phyloP scores from a whole-genome alignment of 108 stramenopile species.

The Cyclotella baltica region DNA sequence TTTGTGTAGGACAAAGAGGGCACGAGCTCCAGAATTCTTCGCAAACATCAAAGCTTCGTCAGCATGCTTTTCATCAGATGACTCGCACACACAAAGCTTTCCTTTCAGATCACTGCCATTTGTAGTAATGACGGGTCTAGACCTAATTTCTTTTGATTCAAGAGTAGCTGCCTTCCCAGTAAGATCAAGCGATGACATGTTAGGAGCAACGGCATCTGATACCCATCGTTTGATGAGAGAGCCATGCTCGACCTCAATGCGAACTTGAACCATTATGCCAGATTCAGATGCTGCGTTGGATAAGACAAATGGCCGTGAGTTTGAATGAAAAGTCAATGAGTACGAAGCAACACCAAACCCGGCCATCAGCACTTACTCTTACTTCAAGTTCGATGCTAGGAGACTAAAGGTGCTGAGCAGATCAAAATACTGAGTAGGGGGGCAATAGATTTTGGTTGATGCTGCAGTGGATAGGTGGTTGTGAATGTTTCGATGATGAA shows the following conservation, averaged over 20 bases:
- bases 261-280: conserved; percentile 20
- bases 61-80: neutral
- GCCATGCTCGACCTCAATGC: conserved; percentile 15
- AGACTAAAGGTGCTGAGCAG: no score
- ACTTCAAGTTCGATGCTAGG: no score
- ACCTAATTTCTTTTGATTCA: conserved; percentile 2
- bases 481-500: no score
- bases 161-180: neutral
- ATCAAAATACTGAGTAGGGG: no score
- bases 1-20: neutral
- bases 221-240: conserved; percentile 17
- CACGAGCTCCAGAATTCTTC: neutral
- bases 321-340: no score
- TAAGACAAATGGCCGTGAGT: no score
- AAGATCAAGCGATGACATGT: neutral
- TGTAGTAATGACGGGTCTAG: neutral
- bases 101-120: neutral
- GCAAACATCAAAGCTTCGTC: conserved; percentile 5
- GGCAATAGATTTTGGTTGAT: no score
- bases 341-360: no score
- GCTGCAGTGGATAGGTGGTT: no score
- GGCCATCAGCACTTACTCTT: no score
- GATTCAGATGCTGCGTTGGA: no score
- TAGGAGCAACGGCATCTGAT: conserved; percentile 2
- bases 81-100: neutral